Conservation (phyloP, 257 asterid genomes). For the Solanum corneliomulleri region DNA sequence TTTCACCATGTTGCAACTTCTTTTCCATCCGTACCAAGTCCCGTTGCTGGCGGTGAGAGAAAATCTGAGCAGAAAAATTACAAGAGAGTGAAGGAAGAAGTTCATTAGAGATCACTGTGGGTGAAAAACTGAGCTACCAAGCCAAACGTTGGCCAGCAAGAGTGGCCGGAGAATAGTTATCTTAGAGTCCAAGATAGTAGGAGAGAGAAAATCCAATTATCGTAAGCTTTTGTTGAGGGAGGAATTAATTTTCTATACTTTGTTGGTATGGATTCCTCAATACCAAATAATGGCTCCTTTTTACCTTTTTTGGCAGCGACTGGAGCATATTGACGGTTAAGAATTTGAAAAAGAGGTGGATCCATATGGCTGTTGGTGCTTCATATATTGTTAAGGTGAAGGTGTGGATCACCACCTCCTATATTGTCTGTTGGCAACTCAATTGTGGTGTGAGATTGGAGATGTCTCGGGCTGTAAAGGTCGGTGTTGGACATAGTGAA, state of each 20-base stretch:
- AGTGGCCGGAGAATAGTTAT: background rate
- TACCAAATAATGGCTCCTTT: background rate
- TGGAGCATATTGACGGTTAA: background rate
- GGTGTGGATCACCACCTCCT: background rate
- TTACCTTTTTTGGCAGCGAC: background rate
- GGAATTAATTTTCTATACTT: background rate
- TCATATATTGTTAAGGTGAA: background rate
- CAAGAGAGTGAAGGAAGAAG: background rate
- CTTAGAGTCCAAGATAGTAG: background rate
- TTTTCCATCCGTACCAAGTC: background rate
- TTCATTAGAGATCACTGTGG: background rate
- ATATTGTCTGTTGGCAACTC: background rate
- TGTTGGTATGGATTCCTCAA: background rate
- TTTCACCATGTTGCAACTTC: background rate
- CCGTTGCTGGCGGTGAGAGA: background rate
- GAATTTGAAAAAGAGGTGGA: background rate
- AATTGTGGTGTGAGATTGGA: background rate
- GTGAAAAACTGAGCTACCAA: background rate
- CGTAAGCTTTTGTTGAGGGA: background rate
- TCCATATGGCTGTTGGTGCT: background rate
- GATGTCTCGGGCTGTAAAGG: background rate
- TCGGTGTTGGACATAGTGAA: background rate
- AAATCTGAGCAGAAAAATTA: background rate
- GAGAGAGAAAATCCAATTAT: background rate
- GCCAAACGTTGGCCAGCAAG: background rate